These are phyloP conservation scores for Cladophialophora immunda DNA, from an alignment of 2,329 filamentous ascomycete species.

Conservation along the genomic window DNA sequence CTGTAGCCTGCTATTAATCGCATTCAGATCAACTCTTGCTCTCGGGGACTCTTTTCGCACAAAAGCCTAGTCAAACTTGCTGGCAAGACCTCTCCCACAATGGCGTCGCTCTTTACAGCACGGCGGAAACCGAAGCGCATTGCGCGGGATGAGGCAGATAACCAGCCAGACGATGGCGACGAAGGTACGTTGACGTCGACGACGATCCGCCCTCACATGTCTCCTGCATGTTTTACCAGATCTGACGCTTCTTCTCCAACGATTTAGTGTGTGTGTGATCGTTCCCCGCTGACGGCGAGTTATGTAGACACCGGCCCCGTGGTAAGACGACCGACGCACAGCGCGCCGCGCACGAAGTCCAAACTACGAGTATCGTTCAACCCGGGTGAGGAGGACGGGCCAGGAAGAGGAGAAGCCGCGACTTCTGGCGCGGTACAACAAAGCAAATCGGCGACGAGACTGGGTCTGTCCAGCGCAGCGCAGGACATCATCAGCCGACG, in stretches of 20 bases:
- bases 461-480: constrained; percentile 31
- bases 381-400: constrained; percentile 63
- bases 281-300: constrained; percentile 44
- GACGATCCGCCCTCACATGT: neutral
- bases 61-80: neutral
- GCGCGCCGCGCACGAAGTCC: constrained; percentile 74
- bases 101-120: constrained; percentile 66
- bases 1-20: neutral
- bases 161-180: constrained; percentile 63
- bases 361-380: constrained; percentile 81
- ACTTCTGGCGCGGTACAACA: neutral
- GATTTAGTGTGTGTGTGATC: constrained; percentile 18
- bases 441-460: constrained; percentile 25
- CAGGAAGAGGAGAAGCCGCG: constrained; percentile 33
- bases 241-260: constrained; percentile 23
- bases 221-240: constrained; percentile 13
- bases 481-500: constrained; percentile 20
- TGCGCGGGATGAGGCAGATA: constrained; percentile 78
- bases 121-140: constrained; percentile 62
- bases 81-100: constrained; percentile 42
- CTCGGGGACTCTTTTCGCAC: neutral
- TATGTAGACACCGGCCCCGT: constrained; percentile 55
- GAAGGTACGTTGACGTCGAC: constrained; percentile 52
- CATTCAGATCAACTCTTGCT: neutral
- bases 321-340: constrained; percentile 60